Evolutionary conservation across 73 alveolate species (phyloP), one percentile per base, ranked within the genome.

Genomic region (Durusdinium trenchii): DNA sequence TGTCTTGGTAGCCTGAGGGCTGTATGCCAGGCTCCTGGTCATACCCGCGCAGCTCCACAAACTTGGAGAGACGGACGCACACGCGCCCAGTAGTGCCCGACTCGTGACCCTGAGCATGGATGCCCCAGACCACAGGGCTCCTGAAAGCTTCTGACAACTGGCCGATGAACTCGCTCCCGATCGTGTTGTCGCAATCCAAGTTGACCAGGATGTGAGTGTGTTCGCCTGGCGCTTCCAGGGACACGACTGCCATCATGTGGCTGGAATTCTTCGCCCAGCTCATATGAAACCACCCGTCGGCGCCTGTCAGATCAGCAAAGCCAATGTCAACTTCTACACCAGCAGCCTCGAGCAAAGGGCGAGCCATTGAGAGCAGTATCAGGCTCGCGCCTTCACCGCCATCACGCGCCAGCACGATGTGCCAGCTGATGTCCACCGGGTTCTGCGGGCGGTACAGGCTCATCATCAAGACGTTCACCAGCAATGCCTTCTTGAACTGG

Each of bases 181-280:
- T 18, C 9, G 50, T n/a, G 26, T 42, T 45, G 47, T 79, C 90
- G 38, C 64, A 42, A 62, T 79, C 90, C 30, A 79, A 42, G 45
- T 79, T 79, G 30, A 79, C 90, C 14, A 79, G 90, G 28, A 79
- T 46, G n/a, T n/a, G n/a, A n/a, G n/a, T n/a, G 86, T 75, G 86
- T 7, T 79, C 67, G 6, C 46, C 12, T 32, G 50, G 62, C 18
- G 46, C 64, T n/a, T 36, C 90, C 26, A 79, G 40, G 60, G 43
- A 45, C 48, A 23, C 30, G 30, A 75, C 36, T 14, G 67, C 90
- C 46, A 79, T 42, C 3, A 28, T 26, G 40, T 79, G 90, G 62
- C 62, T 42, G 45, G 90, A 43, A 62, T 79, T 79, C 64, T 79
- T 79, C 20, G 90, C 90, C 0, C 14, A 79, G 90, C 64, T 45